Evolutionary conservation across 2,329 filamentous ascomycete genomes (phyloP), one percentile per base, ranked within the genome.

Genomic region (Epicoccum sorghinum): DNA sequence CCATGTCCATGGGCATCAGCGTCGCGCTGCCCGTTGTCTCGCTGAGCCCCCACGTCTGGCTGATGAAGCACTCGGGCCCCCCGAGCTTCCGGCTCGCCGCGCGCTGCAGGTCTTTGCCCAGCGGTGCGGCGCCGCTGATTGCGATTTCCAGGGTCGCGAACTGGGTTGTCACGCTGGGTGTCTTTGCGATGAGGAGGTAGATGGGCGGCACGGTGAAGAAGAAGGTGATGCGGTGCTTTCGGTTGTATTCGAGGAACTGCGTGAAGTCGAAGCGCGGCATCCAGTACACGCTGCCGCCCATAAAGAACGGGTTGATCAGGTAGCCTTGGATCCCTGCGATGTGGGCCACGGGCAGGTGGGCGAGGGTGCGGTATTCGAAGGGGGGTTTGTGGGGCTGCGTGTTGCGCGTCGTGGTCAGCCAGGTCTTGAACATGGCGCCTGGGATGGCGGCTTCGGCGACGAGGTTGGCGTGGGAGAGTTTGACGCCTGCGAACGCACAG

Each of bases 151-250:
- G 68, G 0, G 70, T 69, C 27, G 77, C 77, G 55, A 88, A 83
- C 38, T 86, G 83, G 47, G 85, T 80, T 8, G 73, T 83, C 2
- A 86, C 83, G 0, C 77, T 68, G 0, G 82, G 78, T 29, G 75
- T 77, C 68, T 86, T 87, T 6, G 83, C 81, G 52, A 89, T 83
- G 13, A 80, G 77, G 12, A 86, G 77, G 61, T 78, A 86, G 49
- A 88, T 83, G 1, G 85, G 84, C 7, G 86, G 86, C 1, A 87
- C 85, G 4, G 79, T 83, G 65, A 87, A 82, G 66, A 87, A 81
- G 45, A 69, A 74, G 0, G 82, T 86, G 57, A 86, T 78, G 9
- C 71, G 69, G 62, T 83, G 80, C 43, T 77, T 75, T 37, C 77
- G 77, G 61, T 76, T 78, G 68, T 85, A 80, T 35, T 75, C 70